phyloP scores from a whole-genome alignment of 83 land plant species.

The Thuja plicata region DNA sequence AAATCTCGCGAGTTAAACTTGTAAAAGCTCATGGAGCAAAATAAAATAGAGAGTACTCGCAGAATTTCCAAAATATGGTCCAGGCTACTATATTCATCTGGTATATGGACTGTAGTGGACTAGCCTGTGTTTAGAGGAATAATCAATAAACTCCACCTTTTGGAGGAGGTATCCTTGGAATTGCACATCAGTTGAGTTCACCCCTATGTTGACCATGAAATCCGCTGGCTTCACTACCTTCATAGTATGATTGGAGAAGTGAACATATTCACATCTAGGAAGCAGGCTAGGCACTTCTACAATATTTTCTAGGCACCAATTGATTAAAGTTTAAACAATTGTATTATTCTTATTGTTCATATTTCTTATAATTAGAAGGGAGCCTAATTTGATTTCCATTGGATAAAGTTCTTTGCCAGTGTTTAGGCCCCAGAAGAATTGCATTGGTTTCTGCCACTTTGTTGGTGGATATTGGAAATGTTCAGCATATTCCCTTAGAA shows the following conservation, averaged over 20 bases:
- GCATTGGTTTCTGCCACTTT: not conserved
- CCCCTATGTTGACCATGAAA: not conserved
- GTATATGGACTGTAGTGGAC: not conserved
- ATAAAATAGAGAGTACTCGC: no score
- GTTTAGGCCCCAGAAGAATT: not conserved
- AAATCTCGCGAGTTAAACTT: no score
- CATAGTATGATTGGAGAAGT: no score
- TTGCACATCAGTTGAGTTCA: not conserved
- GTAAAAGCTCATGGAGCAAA: no score
- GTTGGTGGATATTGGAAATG: not conserved
- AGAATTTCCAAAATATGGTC: not conserved
- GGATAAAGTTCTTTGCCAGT: not conserved
- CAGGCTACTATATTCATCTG: not conserved
- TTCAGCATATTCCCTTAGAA: not conserved
- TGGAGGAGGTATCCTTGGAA: not conserved
- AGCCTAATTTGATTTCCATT: not conserved
- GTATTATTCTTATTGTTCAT: not conserved
- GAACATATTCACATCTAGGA: not conserved
- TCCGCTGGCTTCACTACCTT: not conserved
- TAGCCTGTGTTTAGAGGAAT: not conserved
- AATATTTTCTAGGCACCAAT: not conserved
- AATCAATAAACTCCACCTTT: not conserved
- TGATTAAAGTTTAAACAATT: not conserved
- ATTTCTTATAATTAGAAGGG: not conserved
- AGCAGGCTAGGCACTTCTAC: not conserved